Conservation (phyloP, 257 asterid genomes). For the Nicotiana sylvestris region DNA sequence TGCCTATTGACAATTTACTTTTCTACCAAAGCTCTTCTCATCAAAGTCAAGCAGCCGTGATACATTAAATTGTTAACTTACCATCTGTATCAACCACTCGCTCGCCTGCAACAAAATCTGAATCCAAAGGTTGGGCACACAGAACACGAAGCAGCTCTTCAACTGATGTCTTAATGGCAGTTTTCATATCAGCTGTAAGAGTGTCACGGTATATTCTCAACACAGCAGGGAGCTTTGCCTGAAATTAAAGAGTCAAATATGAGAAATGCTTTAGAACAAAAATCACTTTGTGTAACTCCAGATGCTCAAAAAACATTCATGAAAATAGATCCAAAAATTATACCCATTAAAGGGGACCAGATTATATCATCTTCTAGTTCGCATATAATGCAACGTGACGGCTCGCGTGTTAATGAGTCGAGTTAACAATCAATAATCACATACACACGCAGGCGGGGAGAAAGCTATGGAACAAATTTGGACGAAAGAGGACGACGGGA, state of each 20-base stretch:
- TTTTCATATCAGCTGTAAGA: slow-evolving; percentile 84
- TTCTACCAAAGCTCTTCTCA: not conserved
- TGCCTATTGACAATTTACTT: not conserved
- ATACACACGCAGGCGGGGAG: not conserved
- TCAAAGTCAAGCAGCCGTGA: not conserved
- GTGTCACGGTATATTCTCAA: slow-evolving; percentile 90
- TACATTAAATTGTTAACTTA: slow-evolving; percentile 28
- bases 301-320: not conserved
- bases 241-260: slow-evolving; percentile 21
- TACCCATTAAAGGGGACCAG: not conserved
- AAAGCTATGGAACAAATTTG: not conserved
- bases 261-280: not conserved
- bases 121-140: slow-evolving; percentile 47
- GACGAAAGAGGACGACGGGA: not conserved
- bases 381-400: not conserved
- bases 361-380: not conserved
- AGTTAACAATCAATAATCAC: not conserved
- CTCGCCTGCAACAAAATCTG: slow-evolving; percentile 73
- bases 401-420: not conserved
- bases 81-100: slow-evolving; percentile 79
- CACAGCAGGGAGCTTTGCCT: slow-evolving; percentile 95
- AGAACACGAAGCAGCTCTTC: slow-evolving; percentile 62
- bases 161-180: slow-evolving; percentile 76
- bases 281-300: not conserved
- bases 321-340: not conserved